These are phyloP conservation scores for Staphylotrichum tortipilum DNA, from an alignment of 495 filamentous ascomycete genomes.

Conservation along the genomic window DNA sequence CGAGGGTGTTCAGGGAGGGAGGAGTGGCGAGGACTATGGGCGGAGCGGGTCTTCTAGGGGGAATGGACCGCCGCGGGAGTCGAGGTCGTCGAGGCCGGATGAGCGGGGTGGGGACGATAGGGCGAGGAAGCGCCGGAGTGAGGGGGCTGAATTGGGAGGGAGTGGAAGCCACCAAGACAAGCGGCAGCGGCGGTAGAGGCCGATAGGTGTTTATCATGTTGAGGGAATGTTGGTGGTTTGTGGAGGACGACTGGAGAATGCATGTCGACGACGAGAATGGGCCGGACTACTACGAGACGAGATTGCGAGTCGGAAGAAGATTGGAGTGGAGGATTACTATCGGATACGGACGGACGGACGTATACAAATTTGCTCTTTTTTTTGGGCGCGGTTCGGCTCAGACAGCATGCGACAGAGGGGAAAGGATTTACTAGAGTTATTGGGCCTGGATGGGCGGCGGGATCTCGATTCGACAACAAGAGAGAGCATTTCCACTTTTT, in stretches of 20 bases:
- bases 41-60: slow-evolving; percentile 17
- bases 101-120: slow-evolving; percentile 20
- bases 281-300: neutral
- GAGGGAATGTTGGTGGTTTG: neutral
- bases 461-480: no score
- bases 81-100: slow-evolving; percentile 17
- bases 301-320: neutral
- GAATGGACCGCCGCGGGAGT: slow-evolving; percentile 17
- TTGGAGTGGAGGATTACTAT: neutral
- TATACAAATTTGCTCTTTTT: no score
- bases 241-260: neutral
- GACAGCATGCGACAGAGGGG: no score
- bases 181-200: slow-evolving; percentile 20
- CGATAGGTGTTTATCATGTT: neutral
- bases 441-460: no score
- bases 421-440: no score
- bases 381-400: no score
- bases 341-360: neutral
- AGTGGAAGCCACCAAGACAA: slow-evolving; percentile 22
- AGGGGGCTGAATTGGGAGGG: slow-evolving; percentile 13
- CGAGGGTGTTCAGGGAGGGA: slow-evolving; percentile 9
- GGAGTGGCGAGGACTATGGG: slow-evolving; percentile 15
- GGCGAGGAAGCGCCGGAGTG: slow-evolving; percentile 26
- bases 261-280: neutral
- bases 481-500: no score